A percentile compares a stretch with the other conserved stretches of the same genome.
phyloP scores from a whole-genome alignment of 129 eudicot genomes.

The Chrysanthemum seticuspe region DNA sequence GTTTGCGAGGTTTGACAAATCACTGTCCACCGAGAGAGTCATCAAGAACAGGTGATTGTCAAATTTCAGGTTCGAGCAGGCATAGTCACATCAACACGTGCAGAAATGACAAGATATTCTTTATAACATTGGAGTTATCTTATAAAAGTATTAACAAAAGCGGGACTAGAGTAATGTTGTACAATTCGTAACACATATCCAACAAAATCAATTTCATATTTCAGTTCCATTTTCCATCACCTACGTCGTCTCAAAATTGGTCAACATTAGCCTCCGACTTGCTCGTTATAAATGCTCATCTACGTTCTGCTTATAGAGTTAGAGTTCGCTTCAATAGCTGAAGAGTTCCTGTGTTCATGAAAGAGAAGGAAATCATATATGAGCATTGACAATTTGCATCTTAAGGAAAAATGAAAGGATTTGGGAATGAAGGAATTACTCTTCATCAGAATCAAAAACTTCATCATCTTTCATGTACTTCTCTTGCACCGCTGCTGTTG shows the following conservation, averaged over 20 bases:
- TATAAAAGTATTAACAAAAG: background rate
- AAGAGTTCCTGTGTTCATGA: background rate
- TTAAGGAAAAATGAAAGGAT: background rate
- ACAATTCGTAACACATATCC: background rate
- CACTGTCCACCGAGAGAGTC: too few species aligned
- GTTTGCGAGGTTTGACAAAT: too few species aligned
- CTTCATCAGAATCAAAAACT: conserved; percentile 37
- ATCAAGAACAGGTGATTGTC: too few species aligned
- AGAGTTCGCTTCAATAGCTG: background rate
- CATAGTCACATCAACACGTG: too few species aligned
- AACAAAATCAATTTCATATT: conserved; percentile 13
- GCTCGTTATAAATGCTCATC: background rate
- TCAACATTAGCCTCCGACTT: background rate
- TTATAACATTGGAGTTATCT: background rate
- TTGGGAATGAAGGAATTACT: conserved; percentile 13
- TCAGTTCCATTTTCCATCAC: conserved; percentile 6
- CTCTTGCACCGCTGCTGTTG: conserved; percentile 52
- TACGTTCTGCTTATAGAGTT: background rate
- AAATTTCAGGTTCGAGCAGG: too few species aligned
- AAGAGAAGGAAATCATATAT: background rate
- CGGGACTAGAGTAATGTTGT: background rate
- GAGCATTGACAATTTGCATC: conserved; percentile 6
- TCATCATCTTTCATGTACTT: conserved; percentile 46
- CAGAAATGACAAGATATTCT: too few species aligned
- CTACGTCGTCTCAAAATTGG: background rate